A percentile compares a stretch with the other conserved stretches of the same genome.
Conservation (phyloP, 1,139 yeast genomes). For the Williopsis jadinii region DNA sequence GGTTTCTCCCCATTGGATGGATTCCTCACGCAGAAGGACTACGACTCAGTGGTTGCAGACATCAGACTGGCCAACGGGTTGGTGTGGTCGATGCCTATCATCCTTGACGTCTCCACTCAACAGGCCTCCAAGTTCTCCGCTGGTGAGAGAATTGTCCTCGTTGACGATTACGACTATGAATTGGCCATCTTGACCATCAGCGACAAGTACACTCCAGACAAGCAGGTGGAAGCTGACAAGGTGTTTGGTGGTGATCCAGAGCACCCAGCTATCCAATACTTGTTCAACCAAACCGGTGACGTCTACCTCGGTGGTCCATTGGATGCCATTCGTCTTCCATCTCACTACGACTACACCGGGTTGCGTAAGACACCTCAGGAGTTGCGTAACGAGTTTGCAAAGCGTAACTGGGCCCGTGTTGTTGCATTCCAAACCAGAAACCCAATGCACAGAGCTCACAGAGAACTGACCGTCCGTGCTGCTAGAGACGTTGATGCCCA, state of each 20-base stretch:
- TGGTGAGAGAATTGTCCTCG: slow-evolving; percentile 64
- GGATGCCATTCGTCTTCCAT: slow-evolving; percentile 78
- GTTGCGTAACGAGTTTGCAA: slow-evolving; percentile 73
- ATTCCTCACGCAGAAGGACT: slow-evolving; percentile 75
- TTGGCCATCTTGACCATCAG: slow-evolving; percentile 76
- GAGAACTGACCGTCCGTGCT: slow-evolving; percentile 93
- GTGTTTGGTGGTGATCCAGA: slow-evolving; percentile 97
- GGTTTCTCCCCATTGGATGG: slow-evolving; percentile 93
- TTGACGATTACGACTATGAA: slow-evolving; percentile 78
- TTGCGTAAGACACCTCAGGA: slow-evolving; percentile 88
- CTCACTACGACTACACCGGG: slow-evolving; percentile 85
- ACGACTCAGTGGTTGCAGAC: slow-evolving; percentile 69
- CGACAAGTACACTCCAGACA: slow-evolving; percentile 79
- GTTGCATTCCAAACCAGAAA: slow-evolving; percentile 98
- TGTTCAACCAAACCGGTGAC: slow-evolving; percentile 71
- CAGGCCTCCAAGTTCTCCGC: slow-evolving; percentile 41
- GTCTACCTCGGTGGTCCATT: slow-evolving; percentile 82
- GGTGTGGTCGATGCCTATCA: slow-evolving; percentile 91
- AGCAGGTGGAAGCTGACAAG: slow-evolving; percentile 67
- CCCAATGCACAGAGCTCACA: slow-evolving; percentile 98
- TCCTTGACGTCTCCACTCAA: slow-evolving; percentile 62
- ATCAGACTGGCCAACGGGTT: slow-evolving; percentile 72
- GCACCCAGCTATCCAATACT: slow-evolving; percentile 84
- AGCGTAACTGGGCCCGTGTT: slow-evolving; percentile 81
- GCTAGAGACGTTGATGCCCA: slow-evolving; percentile 75